A percentile compares a stretch with the other conserved stretches of the same genome.
phyloP scores from a whole-genome alignment of 441 rosid species.

The Bocquillonia castaneifolia region DNA sequence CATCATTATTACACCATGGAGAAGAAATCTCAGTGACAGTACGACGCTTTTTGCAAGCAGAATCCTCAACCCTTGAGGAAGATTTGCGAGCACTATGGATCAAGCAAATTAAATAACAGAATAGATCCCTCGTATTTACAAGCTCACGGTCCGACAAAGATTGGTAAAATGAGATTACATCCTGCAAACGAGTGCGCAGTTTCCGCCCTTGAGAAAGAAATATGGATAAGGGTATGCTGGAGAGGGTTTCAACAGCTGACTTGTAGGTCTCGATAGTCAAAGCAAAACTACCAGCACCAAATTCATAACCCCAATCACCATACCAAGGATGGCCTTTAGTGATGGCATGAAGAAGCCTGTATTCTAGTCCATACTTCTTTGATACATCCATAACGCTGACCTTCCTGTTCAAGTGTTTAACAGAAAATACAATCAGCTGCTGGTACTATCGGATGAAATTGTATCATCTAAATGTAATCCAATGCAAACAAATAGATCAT shows the following conservation, averaged over 20 bases:
- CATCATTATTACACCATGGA: slow-evolving; percentile 41
- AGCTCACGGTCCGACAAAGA: slow-evolving; percentile 48
- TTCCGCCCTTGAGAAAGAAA: slow-evolving; percentile 35
- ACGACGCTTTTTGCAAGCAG: slow-evolving; percentile 25
- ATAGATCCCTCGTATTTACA: slow-evolving; percentile 50
- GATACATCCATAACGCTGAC: slow-evolving; percentile 74
- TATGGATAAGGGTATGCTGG: slow-evolving; percentile 36
- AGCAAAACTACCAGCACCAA: slow-evolving; percentile 64
- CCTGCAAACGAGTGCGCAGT: slow-evolving; percentile 35
- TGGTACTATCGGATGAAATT: slow-evolving; percentile 3
- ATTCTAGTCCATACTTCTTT: slow-evolving; percentile 55
- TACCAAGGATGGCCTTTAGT: slow-evolving; percentile 61
- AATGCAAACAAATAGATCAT: neutral
- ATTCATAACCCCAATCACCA: slow-evolving; percentile 74
- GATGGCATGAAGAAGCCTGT: slow-evolving; percentile 59
- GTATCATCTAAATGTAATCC: neutral
- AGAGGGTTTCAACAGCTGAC: slow-evolving; percentile 46
- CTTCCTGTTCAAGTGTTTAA: slow-evolving; percentile 36
- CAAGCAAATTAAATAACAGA: slow-evolving; percentile 42
- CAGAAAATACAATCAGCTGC: slow-evolving; percentile 4
- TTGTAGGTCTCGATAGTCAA: slow-evolving; percentile 45
- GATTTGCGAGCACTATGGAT: slow-evolving; percentile 37
- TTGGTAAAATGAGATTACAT: slow-evolving; percentile 41
- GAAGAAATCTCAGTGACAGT: slow-evolving; percentile 15
- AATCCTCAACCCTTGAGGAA: slow-evolving; percentile 27